phyloP scores from a whole-genome alignment of 1,284 basidiomycete genomes.

The Marasmius tenuissimus region DNA sequence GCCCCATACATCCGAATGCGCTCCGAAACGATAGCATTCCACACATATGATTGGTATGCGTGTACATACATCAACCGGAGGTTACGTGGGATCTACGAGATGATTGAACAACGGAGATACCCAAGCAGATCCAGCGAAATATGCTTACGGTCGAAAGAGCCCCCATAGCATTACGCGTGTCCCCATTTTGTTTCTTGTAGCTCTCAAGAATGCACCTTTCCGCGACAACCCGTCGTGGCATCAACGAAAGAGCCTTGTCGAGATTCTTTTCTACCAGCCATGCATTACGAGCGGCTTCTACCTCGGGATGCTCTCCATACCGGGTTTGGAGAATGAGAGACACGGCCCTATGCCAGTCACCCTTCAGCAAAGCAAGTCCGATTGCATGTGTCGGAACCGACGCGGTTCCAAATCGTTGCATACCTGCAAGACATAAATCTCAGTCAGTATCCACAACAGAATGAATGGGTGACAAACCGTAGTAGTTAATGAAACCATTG shows the following conservation, averaged over 20 bases:
- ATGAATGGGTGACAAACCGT: constrained; percentile 53
- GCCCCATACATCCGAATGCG: constrained; percentile 81
- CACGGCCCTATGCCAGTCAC: constrained; percentile 87
- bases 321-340: constrained; percentile 81
- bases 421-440: constrained; percentile 51
- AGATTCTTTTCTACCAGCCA: constrained; percentile 82
- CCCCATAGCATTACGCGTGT: constrained; percentile 82
- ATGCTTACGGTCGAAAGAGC: constrained; percentile 77
- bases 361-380: constrained; percentile 85
- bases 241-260: constrained; percentile 73
- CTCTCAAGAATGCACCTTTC: constrained; percentile 91
- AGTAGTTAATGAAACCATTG: constrained; percentile 97
- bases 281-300: constrained; percentile 74
- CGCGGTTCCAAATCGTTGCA: constrained; percentile 99
- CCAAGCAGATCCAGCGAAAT: constrained; percentile 2
- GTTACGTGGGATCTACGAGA: constrained; percentile 85
- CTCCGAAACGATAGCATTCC: constrained; percentile 96
- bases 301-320: constrained; percentile 89
- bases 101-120: not conserved
- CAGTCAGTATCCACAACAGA: not conserved
- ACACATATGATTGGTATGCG: constrained; percentile 98
- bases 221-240: constrained; percentile 90
- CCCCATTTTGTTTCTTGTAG: constrained; percentile 79
- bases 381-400: constrained; percentile 94
- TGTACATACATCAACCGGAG: constrained; percentile 97